Evolutionary conservation across 2,329 filamentous ascomycete genomes (phyloP), one percentile per base, ranked within the genome.

Genomic region (Diaporthe batatas): DNA sequence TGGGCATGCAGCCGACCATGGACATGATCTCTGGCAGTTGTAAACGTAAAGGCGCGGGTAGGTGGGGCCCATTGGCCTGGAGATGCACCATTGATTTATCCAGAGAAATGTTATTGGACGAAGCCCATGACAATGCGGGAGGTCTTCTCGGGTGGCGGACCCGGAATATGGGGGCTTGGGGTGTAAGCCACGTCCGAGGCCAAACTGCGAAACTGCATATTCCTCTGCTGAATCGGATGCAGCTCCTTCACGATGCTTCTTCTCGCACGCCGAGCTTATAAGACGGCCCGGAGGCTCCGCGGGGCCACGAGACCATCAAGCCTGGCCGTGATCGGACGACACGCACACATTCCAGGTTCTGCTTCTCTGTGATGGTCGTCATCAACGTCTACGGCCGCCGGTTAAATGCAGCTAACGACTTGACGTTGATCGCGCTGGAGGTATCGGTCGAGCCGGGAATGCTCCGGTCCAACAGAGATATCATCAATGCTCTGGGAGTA

Each of bases 71-170:
- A n/a, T 23, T 39, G 64, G 39, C 29, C 44, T 11, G 11, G 6
- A 44, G 21, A 23, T 23, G 54, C 49, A 23, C 67, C 29, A 70
- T 70, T 58, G n/a, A 70, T 72, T 72, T 72, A 72, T 53, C 71
- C 71, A 72, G 55, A 14, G 55, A 49, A 23, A 32, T 36, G 44
- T 65, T 51, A 64, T 70, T 70, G 67, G 71, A 36, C 12, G n/a
- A 12, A 18, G 12, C 32, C 6, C 23, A 16, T 21, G 54, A 39
- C 44, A 44, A n/a, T 44, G 47, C 23, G 54, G 62, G 47, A 32
- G 29, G 23, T 49, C 53, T 57, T 68, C 2, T 6, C 39, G 39
- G 11, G 62, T 53, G 39, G 58, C 44, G 47, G 62, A 25, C n/a
- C 12, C 62, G 62, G 47, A 36, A 36, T 14, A 25, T 23, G 62